Conservation (phyloP, 768 basidiomycete species). For the Paxillus ammoniavirescens region DNA sequence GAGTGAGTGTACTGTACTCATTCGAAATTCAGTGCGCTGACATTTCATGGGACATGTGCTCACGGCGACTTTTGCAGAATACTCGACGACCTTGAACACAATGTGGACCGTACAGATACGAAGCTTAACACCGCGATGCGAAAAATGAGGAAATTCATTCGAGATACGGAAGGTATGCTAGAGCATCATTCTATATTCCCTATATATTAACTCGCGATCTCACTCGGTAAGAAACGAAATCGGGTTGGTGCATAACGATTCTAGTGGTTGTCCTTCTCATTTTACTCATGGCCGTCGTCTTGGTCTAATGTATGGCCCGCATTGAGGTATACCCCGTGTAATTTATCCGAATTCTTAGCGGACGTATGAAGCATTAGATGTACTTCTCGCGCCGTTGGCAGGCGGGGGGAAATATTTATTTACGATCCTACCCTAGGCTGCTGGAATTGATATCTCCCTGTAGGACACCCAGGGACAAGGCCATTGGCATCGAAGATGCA, state of each 20-base stretch:
- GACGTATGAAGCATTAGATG: neutral
- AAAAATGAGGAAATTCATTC: constrained; percentile 75
- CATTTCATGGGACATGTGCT: neutral
- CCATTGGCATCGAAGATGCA: no score
- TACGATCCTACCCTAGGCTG: neutral
- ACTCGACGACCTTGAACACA: constrained; percentile 73
- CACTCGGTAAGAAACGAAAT: constrained; percentile 63
- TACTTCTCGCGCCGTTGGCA: no score
- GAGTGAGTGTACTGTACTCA: constrained; percentile 54
- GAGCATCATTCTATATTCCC: neutral
- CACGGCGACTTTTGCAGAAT: constrained; percentile 50
- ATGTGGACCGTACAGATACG: constrained; percentile 66
- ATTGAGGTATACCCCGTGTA: constrained; percentile 9
- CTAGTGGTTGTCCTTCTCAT: constrained; percentile 77
- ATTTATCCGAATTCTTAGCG: neutral
- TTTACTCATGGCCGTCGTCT: constrained; percentile 76
- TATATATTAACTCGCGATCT: constrained; percentile 2
- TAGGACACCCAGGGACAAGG: no score
- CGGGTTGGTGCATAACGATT: constrained; percentile 87
- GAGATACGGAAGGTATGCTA: constrained; percentile 72
- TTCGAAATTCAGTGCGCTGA: constrained; percentile 1
- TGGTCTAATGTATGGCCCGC: constrained; percentile 44
- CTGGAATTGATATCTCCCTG: neutral
- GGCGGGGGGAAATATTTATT: constrained; percentile 13
- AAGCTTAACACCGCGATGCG: constrained; percentile 66